Evolutionary conservation across 2,329 filamentous ascomycete species (phyloP).

Genomic region (Thermomyces lanuginosus): DNA sequence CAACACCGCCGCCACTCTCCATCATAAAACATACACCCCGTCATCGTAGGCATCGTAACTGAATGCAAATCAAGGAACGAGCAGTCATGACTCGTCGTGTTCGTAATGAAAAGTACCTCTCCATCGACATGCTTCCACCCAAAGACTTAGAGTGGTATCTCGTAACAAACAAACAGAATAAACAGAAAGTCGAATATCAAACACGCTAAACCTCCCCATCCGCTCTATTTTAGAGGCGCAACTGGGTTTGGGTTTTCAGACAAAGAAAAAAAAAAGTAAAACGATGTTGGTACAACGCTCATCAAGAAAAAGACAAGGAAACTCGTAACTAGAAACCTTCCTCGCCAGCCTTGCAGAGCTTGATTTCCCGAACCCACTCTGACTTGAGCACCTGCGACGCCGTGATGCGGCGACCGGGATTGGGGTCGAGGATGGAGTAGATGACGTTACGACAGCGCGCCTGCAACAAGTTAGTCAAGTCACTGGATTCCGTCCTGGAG

Average conservation of each 20-base stretch:
- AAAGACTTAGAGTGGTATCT: no score
- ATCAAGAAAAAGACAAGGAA: constrained; percentile 8
- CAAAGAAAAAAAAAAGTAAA: constrained; percentile 7
- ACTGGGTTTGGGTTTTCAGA: constrained; percentile 6
- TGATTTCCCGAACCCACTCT: constrained; percentile 96
- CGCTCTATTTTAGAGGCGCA: no score
- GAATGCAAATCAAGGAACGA: no score
- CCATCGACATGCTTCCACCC: no score
- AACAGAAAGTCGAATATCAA: no score
- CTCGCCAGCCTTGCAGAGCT: constrained; percentile 88
- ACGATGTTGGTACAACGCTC: constrained; percentile 5
- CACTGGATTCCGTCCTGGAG: background rate
- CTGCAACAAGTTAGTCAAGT: constrained; percentile 31
- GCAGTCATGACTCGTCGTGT: no score
- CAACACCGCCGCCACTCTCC: no score
- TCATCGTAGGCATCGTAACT: no score
- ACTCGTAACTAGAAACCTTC: constrained; percentile 56
- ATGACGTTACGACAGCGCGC: constrained; percentile 96
- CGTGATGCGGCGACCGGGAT: constrained; percentile 78
- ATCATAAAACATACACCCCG: no score
- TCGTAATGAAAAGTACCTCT: no score
- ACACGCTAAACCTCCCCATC: no score
- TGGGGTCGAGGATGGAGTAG: constrained; percentile 94
- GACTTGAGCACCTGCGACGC: constrained; percentile 94
- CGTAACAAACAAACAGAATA: no score